Base-by-base conservation (phyloP, 805 yeast genomes). In the Hanseniaspora taiwanica region DNA sequence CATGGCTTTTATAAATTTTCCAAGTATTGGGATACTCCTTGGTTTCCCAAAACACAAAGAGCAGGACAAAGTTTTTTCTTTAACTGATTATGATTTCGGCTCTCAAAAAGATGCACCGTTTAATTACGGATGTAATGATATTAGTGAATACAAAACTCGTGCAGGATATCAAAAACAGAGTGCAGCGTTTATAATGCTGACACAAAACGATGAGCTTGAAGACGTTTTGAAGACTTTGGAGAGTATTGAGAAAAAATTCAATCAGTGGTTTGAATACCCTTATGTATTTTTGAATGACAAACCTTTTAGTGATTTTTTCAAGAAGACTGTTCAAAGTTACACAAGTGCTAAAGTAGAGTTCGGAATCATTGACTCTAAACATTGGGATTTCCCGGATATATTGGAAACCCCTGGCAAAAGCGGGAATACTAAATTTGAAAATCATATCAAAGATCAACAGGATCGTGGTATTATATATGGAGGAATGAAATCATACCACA, bases 201-300 rank as follows among this genome's bases (percentile, higher is more conserved):
- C 94, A 0, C 64, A 96, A 45, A 86, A 89, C 54, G 63, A 72
- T 3, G 97, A 89, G 52, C 44, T 85, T 1, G 70, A 74, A 3
- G 93, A 82, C n/a, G 94, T 85, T 1, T 52, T 81, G 2, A 65
- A 69, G 42, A 77, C 91, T 2, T 76, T 89, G 70, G 59, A 64
- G 23, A 76, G 87, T 2, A 53, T 91, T 41, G 97, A 89, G 56
- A 66, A 83, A 20, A 94, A 81, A 55, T 89, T 87, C 63, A 89
- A 89, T 56, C 87, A 87, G 51, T 85, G 95, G 94, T 91, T 69
- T 58, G 72, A 81, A 48, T 91, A 91, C 55, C 96, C 96, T 0
- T 91, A 94, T 78, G 79, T 84, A 1, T 84, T 91, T 50, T 59
- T 91, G 16, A 89, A 87, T 55, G 84, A 89, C 57, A 86, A 72